Base-by-base conservation (phyloP, 1,139 yeast species). In the Arxiozyma heterogenica region DNA sequence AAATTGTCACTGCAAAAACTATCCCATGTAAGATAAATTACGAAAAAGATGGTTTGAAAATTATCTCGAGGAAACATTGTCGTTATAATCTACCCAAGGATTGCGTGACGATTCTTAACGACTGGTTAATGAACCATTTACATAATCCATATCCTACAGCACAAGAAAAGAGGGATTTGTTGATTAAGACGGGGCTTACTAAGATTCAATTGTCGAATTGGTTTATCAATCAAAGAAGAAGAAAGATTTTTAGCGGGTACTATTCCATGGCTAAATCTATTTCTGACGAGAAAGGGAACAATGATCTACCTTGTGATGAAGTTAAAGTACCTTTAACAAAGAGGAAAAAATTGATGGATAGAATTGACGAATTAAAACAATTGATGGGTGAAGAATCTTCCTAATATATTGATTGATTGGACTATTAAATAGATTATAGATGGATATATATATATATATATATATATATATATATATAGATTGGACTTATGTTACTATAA, bases 91-190 rank as follows among this genome's bases (percentile, higher is more conserved):
- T 93, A 58, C 98, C 98, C 20, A 84, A 90, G 64, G 91, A 84
- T 60, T 91, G 95, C 1, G 91, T 96, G 3, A 82, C 82, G 59
- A 82, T 88, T 23, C 74, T 93, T 57, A 79, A 93, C 58, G 79
- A 78, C 58, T 93, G 98, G 98, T 77, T 91, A 53, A 78, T 84
- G 62, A 83, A 84, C 51, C 95, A 93, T 69, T 73, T 90, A 60
- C 85, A 86, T 62, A 95, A 91, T 66, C 98, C 98, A 18, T 91
- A 91, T 69, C 98, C 98, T 6, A 87, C 90, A 58, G 87, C 91
- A 52, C 85, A 86, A 59, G 97, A 91, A 65, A 93, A 93, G 72
- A 78, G 82, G 59, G 86, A 85, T 62, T 75, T 93, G 60, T 82
- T 90, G 77, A 75, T 79, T 62, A 79, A 81, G 65, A 93, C 98